A percentile compares a stretch with the other conserved stretches of the same genome.
phyloP scores from a whole-genome alignment of 768 basidiomycete genomes.

The Melanogaster broomeanus region DNA sequence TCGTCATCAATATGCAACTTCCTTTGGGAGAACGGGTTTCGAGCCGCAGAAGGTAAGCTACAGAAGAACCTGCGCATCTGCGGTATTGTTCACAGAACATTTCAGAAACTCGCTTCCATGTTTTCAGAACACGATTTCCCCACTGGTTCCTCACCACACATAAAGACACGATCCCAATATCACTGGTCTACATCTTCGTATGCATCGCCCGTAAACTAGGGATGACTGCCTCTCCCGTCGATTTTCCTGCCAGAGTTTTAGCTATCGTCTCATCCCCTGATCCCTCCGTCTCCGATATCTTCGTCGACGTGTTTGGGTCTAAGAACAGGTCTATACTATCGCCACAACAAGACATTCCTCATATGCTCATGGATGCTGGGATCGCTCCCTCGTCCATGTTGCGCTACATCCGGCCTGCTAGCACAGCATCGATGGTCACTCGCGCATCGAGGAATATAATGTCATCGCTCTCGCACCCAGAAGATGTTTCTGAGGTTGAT shows the following conservation, averaged over 20 bases:
- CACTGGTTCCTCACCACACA: conserved; percentile 54
- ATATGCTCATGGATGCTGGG: conserved; percentile 28
- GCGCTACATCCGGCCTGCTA: conserved; percentile 30
- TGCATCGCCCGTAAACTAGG: conserved; percentile 53
- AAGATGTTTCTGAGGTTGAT: conserved; percentile 32
- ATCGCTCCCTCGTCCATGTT: conserved; percentile 17
- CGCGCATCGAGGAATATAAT: conserved; percentile 43
- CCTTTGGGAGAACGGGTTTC: conserved; percentile 51
- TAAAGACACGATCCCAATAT: conserved; percentile 57
- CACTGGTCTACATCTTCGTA: conserved; percentile 59
- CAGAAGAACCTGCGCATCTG: background rate
- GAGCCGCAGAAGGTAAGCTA: conserved; percentile 42
- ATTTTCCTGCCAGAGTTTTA: conserved; percentile 58
- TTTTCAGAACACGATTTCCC: conserved; percentile 57
- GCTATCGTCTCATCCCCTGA: conserved; percentile 47
- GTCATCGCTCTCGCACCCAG: conserved; percentile 25
- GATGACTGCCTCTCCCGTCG: conserved; percentile 51
- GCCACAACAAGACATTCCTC: conserved; percentile 37
- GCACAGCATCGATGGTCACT: conserved; percentile 39
- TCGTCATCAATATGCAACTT: conserved; percentile 50
- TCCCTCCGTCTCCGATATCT: conserved; percentile 36
- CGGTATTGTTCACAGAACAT: background rate
- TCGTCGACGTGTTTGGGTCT: conserved; percentile 51
- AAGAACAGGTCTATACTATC: conserved; percentile 35
- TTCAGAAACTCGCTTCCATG: conserved; percentile 40